phyloP scores from a whole-genome alignment of 2,329 filamentous ascomycete species.

The Colletotrichum abscissum region DNA sequence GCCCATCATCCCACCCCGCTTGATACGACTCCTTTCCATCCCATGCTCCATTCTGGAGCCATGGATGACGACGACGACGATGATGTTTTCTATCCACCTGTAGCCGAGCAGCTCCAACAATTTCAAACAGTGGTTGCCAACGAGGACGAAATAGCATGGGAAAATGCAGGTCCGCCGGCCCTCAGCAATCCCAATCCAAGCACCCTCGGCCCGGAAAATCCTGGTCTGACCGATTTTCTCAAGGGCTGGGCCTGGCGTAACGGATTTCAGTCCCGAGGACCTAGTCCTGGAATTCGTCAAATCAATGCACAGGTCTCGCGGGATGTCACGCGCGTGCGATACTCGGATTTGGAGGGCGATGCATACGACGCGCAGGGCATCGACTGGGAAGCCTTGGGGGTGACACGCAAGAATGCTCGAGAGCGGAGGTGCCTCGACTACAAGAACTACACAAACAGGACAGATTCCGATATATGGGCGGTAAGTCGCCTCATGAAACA shows the following conservation, averaged over 20 bases:
- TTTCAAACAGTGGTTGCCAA: constrained; percentile 8
- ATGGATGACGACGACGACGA: constrained; percentile 26
- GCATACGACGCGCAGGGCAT: constrained; percentile 69
- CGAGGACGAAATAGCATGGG: constrained; percentile 29
- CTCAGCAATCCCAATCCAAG: constrained; percentile 41
- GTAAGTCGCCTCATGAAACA: constrained; percentile 50
- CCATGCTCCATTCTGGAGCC: constrained; percentile 25
- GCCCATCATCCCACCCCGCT: constrained; percentile 26
- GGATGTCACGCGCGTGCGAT: constrained; percentile 39
- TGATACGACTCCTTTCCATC: constrained; percentile 28
- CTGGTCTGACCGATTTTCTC: constrained; percentile 61
- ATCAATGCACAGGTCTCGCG: constrained; percentile 44
- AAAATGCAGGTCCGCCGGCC: constrained; percentile 22
- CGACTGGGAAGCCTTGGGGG: constrained; percentile 65
- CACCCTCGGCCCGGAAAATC: constrained; percentile 61
- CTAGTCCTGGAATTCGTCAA: constrained; percentile 45
- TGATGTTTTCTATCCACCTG: constrained; percentile 9
- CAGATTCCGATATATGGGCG: constrained; percentile 57
- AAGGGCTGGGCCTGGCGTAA: constrained; percentile 56
- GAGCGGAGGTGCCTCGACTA: constrained; percentile 60
- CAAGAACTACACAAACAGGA: constrained; percentile 68
- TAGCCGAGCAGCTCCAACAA: constrained; percentile 26
- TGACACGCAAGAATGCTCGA: constrained; percentile 61
- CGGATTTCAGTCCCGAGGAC: constrained; percentile 33
- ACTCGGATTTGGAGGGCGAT: constrained; percentile 65